Conservation (phyloP, 768 basidiomycete species). For the Chalciporus sphaerocephalus region DNA sequence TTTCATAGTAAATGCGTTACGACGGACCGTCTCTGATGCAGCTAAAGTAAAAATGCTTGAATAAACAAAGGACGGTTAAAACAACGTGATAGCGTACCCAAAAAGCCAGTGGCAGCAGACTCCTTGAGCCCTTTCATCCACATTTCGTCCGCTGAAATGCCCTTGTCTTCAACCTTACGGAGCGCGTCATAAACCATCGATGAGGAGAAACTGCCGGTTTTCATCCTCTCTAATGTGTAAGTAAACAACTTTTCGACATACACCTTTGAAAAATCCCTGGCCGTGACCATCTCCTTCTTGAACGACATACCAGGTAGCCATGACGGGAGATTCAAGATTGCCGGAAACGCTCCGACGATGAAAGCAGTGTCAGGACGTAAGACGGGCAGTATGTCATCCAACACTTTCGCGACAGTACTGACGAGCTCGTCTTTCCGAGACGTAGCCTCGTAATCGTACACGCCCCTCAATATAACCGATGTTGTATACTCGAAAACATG, state of each 20-base stretch:
- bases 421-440: constrained; percentile 13
- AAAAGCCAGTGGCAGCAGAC: neutral
- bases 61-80: too few species aligned
- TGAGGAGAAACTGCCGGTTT: too few species aligned
- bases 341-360: constrained; percentile 16
- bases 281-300: constrained; percentile 16
- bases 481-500: constrained; percentile 33
- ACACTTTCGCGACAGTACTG: constrained; percentile 3
- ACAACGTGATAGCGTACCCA: constrained; percentile 1
- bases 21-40: constrained; percentile 9
- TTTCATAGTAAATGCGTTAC: neutral
- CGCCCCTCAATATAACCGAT: constrained; percentile 16
- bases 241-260: constrained; percentile 16
- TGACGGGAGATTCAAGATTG: constrained; percentile 21
- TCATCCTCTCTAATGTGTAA: too few species aligned
- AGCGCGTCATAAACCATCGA: constrained; percentile 5
- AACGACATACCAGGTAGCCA: constrained; percentile 25
- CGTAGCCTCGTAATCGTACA: constrained; percentile 19
- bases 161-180: neutral
- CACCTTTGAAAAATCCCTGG: constrained; percentile 9
- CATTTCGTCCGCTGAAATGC: neutral
- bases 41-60: too few species aligned
- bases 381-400: constrained; percentile 4
- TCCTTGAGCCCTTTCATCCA: constrained; percentile 3
- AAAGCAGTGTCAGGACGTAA: constrained; percentile 18